Evolutionary conservation across 176 grass and related monocot genomes (phyloP).

Genomic region (Panicum miliaceum): DNA sequence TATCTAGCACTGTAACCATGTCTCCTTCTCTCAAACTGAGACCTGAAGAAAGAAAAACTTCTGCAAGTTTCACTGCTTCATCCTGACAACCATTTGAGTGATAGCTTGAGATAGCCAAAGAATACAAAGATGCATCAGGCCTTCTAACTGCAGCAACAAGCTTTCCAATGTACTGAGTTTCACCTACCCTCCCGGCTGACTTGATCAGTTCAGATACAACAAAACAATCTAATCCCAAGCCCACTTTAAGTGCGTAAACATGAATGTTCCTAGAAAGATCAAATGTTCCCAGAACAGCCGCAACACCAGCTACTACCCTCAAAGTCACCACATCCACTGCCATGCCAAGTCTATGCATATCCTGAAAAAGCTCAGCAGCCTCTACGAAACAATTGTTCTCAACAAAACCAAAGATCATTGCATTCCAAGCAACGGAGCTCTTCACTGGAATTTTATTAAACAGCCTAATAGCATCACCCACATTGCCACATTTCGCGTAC

Average conservation of each 20-base stretch:
- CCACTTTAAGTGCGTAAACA: conserved; percentile 80
- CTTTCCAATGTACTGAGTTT: conserved; percentile 67
- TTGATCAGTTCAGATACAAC: conserved; percentile 78
- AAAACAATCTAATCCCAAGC: conserved; percentile 69
- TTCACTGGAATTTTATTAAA: conserved; percentile 85
- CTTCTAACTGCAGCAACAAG: conserved; percentile 69
- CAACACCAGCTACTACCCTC: conserved; percentile 59
- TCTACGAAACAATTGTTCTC: conserved; percentile 57
- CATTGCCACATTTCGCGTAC: conserved; percentile 86
- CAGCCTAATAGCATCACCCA: conserved; percentile 57
- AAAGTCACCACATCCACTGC: conserved; percentile 77
- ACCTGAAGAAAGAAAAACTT: conserved; percentile 62
- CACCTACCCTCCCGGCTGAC: conserved; percentile 59
- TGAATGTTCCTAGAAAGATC: conserved; percentile 72
- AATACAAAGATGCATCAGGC: conserved; percentile 61
- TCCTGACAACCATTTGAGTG: conserved; percentile 64
- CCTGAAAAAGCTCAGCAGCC: conserved; percentile 55
- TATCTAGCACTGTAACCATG: conserved; percentile 64
- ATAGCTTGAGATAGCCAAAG: conserved; percentile 75
- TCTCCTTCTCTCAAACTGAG: conserved; percentile 76
- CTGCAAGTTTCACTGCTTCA: conserved; percentile 64
- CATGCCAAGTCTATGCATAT: conserved; percentile 80
- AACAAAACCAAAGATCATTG: conserved; percentile 76
- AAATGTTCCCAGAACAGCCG: conserved; percentile 62
- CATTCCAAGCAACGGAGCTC: conserved; percentile 82